Evolutionary conservation across 495 filamentous ascomycete species (phyloP), one percentile per base, ranked within the genome.

Genomic region (Glarea lozoyensis): DNA sequence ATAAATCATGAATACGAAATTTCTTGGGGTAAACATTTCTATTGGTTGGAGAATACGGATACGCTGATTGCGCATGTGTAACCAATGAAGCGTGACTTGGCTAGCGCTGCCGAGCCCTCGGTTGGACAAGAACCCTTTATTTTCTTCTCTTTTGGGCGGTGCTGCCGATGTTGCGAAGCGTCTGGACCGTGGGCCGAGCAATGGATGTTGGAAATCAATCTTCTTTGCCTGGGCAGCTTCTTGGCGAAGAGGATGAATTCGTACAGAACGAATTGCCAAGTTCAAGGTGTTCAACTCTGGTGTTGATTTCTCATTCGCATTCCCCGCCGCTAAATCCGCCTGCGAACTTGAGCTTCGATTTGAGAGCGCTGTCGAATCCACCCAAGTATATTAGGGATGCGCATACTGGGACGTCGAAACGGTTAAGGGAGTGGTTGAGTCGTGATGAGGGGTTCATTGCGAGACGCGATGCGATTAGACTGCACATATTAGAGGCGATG

Each of bases 361-460:
- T 51, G 5, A 19, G 48, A 7, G 16, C n/a, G 10, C 38, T 51
- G 10, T 40, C 48, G n/a, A 51, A 51, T 27, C 48, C 43, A 10
- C 48, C 48, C 12, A 51, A 51, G 18, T 16, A 46, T 38, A 39
- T 51, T 13, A 23, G 48, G 15, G 48, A 51, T 39, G 20, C 38
- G 12, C 24, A 46, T 27, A 41, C 41, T 37, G 48, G 48, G 2
- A 50, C 25, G 9, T 45, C 41, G 9, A 50, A 42, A 18, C 35
- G 48, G 9, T 31, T 50, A 7, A 30, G 32, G 13, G 48, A 50
- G 23, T 50, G 48, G 48, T 20, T 50, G 25, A n/a, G 13, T 3
- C 6, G 35, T 12, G 48, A 45, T 18, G 20, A 30, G 2, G 36
- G 24, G n/a, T 50, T 50, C 17, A 16, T 50, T 10, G 23, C 11